Conservation (phyloP, 208 protist species). For the Novymonas esmeraldas region DNA sequence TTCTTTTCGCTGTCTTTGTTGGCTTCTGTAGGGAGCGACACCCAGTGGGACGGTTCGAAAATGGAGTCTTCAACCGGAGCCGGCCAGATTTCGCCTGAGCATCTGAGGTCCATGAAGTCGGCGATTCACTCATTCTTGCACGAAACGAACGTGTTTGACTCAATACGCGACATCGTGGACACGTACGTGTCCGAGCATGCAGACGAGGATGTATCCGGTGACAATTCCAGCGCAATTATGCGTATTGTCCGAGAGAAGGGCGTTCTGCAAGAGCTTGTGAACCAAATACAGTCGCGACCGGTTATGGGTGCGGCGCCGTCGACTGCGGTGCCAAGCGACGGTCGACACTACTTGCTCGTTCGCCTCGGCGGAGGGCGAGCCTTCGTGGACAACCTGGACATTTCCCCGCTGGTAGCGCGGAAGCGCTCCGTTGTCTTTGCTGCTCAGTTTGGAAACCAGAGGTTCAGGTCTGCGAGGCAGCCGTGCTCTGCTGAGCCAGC, state of each 20-base stretch:
- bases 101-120: slow-evolving; percentile 71
- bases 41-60: neutral
- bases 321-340: slow-evolving; percentile 27
- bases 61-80: slow-evolving; percentile 36
- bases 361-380: slow-evolving; percentile 80
- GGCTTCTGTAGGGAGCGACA: neutral
- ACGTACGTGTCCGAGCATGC: slow-evolving; percentile 79
- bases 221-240: slow-evolving; percentile 79
- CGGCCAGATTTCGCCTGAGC: slow-evolving; percentile 39
- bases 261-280: slow-evolving; percentile 76
- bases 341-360: slow-evolving; percentile 80
- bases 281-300: slow-evolving; percentile 41
- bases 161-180: slow-evolving; percentile 89
- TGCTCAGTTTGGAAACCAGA: slow-evolving; percentile 89
- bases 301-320: neutral
- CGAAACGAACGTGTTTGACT: slow-evolving; percentile 84
- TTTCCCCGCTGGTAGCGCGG: slow-evolving; percentile 29
- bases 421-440: slow-evolving; percentile 65
- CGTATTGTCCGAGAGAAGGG: slow-evolving; percentile 85
- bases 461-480: slow-evolving; percentile 59
- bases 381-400: slow-evolving; percentile 92
- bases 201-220: slow-evolving; percentile 27
- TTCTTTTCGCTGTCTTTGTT: neutral
- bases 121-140: slow-evolving; percentile 87
- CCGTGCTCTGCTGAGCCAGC: slow-evolving; percentile 57